phyloP scores from a whole-genome alignment of 129 eudicot genomes.

The Oenanthe sinensis region DNA sequence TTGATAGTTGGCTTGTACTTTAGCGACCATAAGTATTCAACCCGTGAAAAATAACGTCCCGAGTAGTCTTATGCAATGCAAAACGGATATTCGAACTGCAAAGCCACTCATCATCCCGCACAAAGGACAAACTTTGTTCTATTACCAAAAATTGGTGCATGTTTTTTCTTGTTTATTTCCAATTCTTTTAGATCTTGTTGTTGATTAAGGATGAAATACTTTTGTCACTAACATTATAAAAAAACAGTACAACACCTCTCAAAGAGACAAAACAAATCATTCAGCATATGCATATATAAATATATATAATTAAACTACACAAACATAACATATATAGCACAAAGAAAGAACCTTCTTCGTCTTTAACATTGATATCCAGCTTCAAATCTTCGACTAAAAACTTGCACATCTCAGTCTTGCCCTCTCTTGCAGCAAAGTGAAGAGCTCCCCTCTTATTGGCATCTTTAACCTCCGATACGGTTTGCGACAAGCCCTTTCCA shows the following conservation, averaged over 20 bases:
- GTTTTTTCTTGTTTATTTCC: not conserved
- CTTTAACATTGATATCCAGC: conserved; percentile 62
- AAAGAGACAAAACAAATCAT: not conserved
- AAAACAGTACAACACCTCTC: not conserved
- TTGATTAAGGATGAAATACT: not conserved
- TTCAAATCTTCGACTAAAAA: conserved; percentile 81
- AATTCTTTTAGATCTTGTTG: not conserved
- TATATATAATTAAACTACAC: not conserved
- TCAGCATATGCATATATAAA: not conserved
- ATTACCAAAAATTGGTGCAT: not conserved
- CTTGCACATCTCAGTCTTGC: conserved; percentile 81
- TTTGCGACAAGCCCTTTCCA: conserved; percentile 70
- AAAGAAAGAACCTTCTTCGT: conserved; percentile 61
- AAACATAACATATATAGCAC: not conserved
- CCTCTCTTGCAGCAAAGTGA: conserved; percentile 96
- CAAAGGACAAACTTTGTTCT: not conserved
- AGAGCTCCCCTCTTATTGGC: conserved; percentile 88
- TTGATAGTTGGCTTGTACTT: not conserved
- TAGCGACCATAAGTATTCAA: not conserved
- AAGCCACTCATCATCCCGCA: not conserved
- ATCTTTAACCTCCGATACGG: conserved; percentile 75
- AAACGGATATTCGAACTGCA: not conserved
- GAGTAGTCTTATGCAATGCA: not conserved
- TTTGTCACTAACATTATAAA: not conserved
- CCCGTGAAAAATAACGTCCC: not conserved